Conservation (phyloP, 306 rosid genomes). For the Trifolium subterraneum region DNA sequence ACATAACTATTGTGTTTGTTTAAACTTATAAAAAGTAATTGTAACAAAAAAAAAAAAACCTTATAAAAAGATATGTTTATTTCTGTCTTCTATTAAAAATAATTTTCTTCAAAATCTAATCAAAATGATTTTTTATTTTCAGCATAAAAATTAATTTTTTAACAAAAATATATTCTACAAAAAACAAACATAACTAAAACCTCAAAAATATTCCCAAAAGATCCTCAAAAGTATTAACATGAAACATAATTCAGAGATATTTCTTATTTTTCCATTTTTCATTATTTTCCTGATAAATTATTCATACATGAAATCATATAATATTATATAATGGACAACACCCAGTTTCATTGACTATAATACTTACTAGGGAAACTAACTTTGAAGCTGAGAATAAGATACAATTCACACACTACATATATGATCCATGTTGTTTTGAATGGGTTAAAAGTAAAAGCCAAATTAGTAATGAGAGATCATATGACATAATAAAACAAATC, state of each 20-base stretch:
- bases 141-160: too few relatives aligned
- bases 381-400: constrained; percentile 43
- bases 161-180: too few relatives aligned
- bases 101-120: too few relatives aligned
- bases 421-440: constrained; percentile 50
- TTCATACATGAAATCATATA: constrained; percentile 31
- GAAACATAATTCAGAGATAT: constrained; percentile 17
- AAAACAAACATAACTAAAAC: too few relatives aligned
- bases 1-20: too few relatives aligned
- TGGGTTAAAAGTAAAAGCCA: constrained; percentile 38
- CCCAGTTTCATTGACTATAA: constrained; percentile 43
- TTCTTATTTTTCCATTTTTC: constrained; percentile 14
- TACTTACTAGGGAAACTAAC: constrained; percentile 48
- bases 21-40: too few relatives aligned
- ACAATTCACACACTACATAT: constrained; percentile 58
- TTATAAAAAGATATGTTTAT: too few relatives aligned
- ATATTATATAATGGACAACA: constrained; percentile 32
- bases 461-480: constrained; percentile 52
- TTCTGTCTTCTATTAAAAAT: too few relatives aligned
- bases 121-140: too few relatives aligned
- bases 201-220: too few relatives aligned
- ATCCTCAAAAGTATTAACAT: background rate
- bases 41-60: too few relatives aligned
- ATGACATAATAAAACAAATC: constrained; percentile 52
- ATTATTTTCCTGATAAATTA: constrained; percentile 33